phyloP scores from a whole-genome alignment of 1,284 basidiomycete species.

The Trametes hirsuta region DNA sequence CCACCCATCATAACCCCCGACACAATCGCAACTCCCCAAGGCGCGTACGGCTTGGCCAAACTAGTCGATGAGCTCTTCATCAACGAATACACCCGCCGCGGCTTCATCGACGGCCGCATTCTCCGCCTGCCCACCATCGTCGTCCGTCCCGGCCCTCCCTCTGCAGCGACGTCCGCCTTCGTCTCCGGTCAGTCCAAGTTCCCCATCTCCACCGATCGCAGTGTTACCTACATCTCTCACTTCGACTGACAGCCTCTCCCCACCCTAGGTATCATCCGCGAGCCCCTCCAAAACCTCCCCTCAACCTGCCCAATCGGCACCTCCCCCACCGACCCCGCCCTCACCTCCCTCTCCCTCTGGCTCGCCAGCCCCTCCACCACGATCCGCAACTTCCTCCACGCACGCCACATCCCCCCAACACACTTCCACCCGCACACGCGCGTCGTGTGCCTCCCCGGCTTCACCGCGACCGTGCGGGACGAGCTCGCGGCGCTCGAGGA shows the following conservation, averaged over 20 bases:
- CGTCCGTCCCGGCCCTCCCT: conserved; percentile 59
- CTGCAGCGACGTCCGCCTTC: conserved; percentile 62
- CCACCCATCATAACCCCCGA: conserved; percentile 52
- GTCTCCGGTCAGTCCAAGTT: conserved; percentile 46
- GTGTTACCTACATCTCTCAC: background rate
- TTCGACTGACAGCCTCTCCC: too few relatives aligned
- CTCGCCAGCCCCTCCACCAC: conserved; percentile 57
- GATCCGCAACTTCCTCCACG: conserved; percentile 57
- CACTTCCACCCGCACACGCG: conserved; percentile 54
- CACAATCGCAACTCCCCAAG: conserved; percentile 59
- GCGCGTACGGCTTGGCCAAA: conserved; percentile 63
- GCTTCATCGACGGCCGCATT: conserved; percentile 63
- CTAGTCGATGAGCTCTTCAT: conserved; percentile 62
- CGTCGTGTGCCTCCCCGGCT: conserved; percentile 53
- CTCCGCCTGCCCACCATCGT: conserved; percentile 66
- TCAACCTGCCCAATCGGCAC: conserved; percentile 59
- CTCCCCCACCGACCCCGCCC: conserved; percentile 44
- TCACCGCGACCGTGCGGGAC: conserved; percentile 50
- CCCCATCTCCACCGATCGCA: background rate
- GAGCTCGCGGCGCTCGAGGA: conserved; percentile 47
- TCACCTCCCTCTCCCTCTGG: conserved; percentile 51
- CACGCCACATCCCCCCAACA: conserved; percentile 51
- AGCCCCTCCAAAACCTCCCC: conserved; percentile 57
- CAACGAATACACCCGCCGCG: conserved; percentile 67
- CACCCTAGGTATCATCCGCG: conserved; percentile 56